phyloP scores from a whole-genome alignment of 2,329 filamentous ascomycete genomes.

The Colletotrichum chrysophilum region DNA sequence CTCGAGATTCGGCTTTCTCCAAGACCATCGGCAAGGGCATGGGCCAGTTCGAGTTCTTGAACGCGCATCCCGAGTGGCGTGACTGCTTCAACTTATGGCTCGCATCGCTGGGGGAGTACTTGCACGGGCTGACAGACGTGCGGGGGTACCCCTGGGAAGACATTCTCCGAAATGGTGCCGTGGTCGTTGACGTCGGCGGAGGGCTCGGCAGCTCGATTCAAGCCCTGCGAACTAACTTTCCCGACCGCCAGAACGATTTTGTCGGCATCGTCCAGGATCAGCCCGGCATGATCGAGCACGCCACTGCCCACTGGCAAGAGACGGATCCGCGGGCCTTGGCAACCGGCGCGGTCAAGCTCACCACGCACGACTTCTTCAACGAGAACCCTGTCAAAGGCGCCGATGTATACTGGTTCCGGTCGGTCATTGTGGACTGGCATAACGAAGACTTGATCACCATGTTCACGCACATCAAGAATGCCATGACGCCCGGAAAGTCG shows the following conservation, averaged over 20 bases:
- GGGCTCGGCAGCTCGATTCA: constrained; percentile 13
- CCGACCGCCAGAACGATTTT: background rate
- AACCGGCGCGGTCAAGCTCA: constrained; percentile 36
- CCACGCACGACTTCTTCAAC: constrained; percentile 62
- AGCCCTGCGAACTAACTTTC: background rate
- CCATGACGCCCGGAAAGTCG: constrained; percentile 4
- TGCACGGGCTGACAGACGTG: constrained; percentile 12
- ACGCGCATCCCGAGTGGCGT: constrained; percentile 9
- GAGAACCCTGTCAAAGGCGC: constrained; percentile 58
- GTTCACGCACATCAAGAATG: constrained; percentile 5
- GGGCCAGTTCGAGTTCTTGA: constrained; percentile 15
- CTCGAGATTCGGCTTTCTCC: constrained; percentile 5
- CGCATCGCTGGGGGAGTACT: background rate
- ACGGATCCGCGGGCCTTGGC: constrained; percentile 2
- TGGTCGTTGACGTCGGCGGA: constrained; percentile 11
- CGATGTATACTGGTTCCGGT: constrained; percentile 38
- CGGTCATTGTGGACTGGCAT: constrained; percentile 15
- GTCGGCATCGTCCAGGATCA: constrained; percentile 14
- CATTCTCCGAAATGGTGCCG: background rate
- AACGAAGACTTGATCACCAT: constrained; percentile 6
- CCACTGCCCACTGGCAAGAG: constrained; percentile 2
- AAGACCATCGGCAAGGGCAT: constrained; percentile 9
- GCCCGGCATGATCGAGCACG: constrained; percentile 13
- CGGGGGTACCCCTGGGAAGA: constrained; percentile 7
- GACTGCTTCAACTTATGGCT: constrained; percentile 8